Evolutionary conservation across 805 yeast genomes (phyloP), one percentile per base, ranked within the genome.

Genomic region (Candida easanensis): DNA sequence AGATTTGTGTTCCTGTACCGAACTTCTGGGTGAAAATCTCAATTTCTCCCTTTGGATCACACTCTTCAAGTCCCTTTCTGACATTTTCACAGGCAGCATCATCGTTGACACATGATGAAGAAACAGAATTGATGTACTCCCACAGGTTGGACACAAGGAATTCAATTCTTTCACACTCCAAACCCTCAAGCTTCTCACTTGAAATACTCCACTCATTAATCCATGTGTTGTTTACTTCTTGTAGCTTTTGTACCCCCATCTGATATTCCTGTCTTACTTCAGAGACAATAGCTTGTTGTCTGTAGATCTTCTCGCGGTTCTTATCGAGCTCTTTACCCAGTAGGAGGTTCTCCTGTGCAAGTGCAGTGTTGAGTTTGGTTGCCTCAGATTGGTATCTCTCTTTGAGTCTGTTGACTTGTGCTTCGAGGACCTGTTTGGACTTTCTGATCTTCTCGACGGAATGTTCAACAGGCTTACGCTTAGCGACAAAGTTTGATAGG

Each of bases 61-160:
- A 82, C 39, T 76, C 73, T 46, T 89, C 96, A 41, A 88, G 70
- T 2, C 77, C 62, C 7, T 79, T 60, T 43, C 96, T 74, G 13
- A 89, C 75, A 40, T 70, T 70, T 57, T 88, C 96, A 43, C 84
- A 86, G 9, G 84, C 73, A 48, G 79, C 82, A 57, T 88, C 96
- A 54, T 83, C 85, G 34, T 79, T 77, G 25, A 88, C 90, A 58
- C 96, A 88, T 3, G 81, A 71, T 0, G 87, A 73, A 7, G 95
- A 85, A 8, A 85, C 70, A 31, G 80, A 71, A 62, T 88, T 88
- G 36, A 91, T 80, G 56, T 73, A 87, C 33, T 80, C 84, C 85
- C 95, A 88, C 46, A 88, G 62, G 52, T 81, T 85, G 15, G 82
- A 69, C 54, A 86, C 83, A 44, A 84, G 57, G 48, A 80, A 74